Base-by-base conservation (phyloP, 2,329 filamentous ascomycete genomes). In the Coniochaeta sp. region DNA sequence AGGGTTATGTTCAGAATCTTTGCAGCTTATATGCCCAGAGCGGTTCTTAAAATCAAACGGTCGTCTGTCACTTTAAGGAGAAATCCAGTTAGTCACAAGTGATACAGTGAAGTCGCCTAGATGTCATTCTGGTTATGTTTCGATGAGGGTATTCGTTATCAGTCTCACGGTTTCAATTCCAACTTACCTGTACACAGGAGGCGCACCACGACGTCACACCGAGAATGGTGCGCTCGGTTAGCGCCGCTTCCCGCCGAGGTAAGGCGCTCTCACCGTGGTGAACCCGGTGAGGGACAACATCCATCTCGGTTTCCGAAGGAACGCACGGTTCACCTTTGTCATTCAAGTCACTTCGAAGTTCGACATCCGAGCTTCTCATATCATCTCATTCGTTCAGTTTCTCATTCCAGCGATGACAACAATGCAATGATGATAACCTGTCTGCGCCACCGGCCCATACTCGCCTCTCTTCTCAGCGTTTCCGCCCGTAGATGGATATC, bases 111-210 rank as follows among this genome's bases (percentile, higher is more conserved):
- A n/a, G n/a, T n/a, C n/a, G n/a, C n/a, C 27, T 30, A 30, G 6
- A 30, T 30, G 12, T 30, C 27, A 30, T 38, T 38, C 13, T 8
- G 7, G 13, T 7, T 38, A n/a, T 14, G 7, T 18, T 6, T 48
- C 16, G n/a, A 14, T 31, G 24, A 31, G 45, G 45, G 26, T 30
- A 48, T 26, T 42, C 38, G 45, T 13, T 48, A 48, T 48, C 45
- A 42, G 20, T 42, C 4, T 26, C 38, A 42, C 20, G n/a, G 38
- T 42, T 22, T 26, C 20, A 42, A 5, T n/a, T 26, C n/a, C 40
- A 18, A 48, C 45, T 48, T 48, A n/a, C n/a, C n/a, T n/a, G n/a
- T n/a, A 48, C 45, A 48, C 45, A 6, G 30, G 45, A 10, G 22
- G 12, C 14, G 45, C 27, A 18, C 24, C 24, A 28, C 45, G 26